phyloP scores from a whole-genome alignment of 2,329 filamentous ascomycete genomes.

The Albophoma yamanashiensis region DNA sequence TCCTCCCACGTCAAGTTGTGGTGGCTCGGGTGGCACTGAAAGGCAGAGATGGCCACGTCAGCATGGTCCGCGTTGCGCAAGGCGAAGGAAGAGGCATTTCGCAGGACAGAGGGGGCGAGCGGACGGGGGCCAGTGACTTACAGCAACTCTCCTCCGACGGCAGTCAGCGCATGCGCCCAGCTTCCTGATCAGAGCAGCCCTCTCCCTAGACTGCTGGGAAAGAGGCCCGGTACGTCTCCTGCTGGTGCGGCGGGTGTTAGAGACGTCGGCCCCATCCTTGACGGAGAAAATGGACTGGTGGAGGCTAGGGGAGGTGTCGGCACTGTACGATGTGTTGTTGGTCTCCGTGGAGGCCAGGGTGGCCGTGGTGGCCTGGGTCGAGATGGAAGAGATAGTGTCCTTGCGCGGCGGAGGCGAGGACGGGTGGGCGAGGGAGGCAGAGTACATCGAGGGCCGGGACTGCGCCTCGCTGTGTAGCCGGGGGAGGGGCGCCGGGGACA shows the following conservation, averaged over 20 bases:
- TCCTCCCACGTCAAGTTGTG: conserved; percentile 53
- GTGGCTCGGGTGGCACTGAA: conserved; percentile 47
- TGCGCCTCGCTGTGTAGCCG: conserved; percentile 2
- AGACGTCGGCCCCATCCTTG: conserved; percentile 43
- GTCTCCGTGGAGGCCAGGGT: conserved; percentile 34
- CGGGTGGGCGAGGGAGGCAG: conserved; percentile 10
- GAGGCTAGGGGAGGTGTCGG: conserved; percentile 39
- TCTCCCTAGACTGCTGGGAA: conserved; percentile 46
- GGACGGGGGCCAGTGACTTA: conserved; percentile 27
- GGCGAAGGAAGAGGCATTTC: not conserved
- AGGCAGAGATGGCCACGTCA: conserved; percentile 1
- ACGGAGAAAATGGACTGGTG: conserved; percentile 44
- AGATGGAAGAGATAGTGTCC: conserved; percentile 42
- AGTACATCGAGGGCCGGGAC: conserved; percentile 5
- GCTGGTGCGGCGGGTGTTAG: conserved; percentile 42
- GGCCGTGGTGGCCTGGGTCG: conserved; percentile 37
- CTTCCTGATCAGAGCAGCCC: conserved; percentile 48
- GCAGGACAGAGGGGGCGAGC: not conserved
- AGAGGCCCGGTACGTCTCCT: conserved; percentile 49
- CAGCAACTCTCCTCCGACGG: conserved; percentile 44
- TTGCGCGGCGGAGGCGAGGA: conserved; percentile 27
- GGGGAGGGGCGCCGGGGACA: conserved; percentile 8
- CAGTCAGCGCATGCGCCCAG: conserved; percentile 47
- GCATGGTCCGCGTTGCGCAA: not conserved
- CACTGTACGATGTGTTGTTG: conserved; percentile 39